phyloP scores from a whole-genome alignment of 306 rosid species.

The Rubus parviflorus region DNA sequence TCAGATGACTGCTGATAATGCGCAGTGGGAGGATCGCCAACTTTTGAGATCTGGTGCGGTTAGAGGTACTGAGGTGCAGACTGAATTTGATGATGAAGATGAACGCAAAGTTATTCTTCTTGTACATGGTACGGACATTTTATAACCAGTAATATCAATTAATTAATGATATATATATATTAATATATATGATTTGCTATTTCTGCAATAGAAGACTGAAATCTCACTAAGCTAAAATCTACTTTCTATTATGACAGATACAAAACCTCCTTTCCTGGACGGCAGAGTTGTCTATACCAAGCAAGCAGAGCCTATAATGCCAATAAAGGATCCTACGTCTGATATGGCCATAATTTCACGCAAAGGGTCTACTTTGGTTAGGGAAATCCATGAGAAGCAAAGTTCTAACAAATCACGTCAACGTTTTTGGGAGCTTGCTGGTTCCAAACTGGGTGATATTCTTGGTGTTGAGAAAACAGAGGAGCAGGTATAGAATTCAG shows the following conservation, averaged over 20 bases:
- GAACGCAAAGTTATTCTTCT: conserved; percentile 96
- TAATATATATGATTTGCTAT: conserved; percentile 5
- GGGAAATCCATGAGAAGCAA: conserved; percentile 93
- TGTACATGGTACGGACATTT: conserved; percentile 72
- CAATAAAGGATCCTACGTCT: conserved; percentile 94
- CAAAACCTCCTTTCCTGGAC: conserved; percentile 96
- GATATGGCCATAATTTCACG: conserved; percentile 99
- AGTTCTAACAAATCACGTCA: conserved; percentile 90
- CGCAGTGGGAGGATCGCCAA: conserved; percentile 98
- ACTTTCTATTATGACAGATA: conserved; percentile 56
- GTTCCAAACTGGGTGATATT: conserved; percentile 95
- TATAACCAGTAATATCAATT: conserved; percentile 11
- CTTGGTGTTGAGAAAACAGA: conserved; percentile 94
- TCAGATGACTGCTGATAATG: conserved; percentile 94
- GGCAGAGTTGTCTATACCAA: conserved; percentile 96
- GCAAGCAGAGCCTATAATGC: conserved; percentile 99
- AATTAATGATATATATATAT: no score
- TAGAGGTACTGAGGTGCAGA: conserved; percentile 97
- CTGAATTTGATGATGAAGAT: conserved; percentile 96
- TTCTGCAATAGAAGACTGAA: conserved; percentile 8
- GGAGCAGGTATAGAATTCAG: conserved; percentile 65
- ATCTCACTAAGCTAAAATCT: conserved; percentile 21
- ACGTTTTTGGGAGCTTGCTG: conserved; percentile 99
- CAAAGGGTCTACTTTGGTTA: conserved; percentile 84
- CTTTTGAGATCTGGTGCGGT: conserved; percentile 97